Evolutionary conservation across 225 moss, liverwort and hornwort genomes (phyloP).

Genomic region (Takakia lepidozioides): DNA sequence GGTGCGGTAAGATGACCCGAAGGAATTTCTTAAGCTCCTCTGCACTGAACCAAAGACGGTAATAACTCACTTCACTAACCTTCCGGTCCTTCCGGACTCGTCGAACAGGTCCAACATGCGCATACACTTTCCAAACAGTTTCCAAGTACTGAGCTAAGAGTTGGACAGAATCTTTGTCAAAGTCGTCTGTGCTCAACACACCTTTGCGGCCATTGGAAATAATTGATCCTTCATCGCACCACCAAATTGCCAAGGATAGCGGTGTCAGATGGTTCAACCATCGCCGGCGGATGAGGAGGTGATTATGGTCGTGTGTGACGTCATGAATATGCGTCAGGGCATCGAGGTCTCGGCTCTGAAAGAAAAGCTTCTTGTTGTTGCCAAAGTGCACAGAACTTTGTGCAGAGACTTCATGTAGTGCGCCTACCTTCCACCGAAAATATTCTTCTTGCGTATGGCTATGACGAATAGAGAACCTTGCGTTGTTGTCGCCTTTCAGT

Average conservation of each 20-base stretch:
- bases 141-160: conserved; percentile 44
- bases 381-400: conserved; percentile 33
- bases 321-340: conserved; percentile 28
- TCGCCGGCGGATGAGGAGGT: conserved; percentile 37
- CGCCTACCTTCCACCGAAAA: conserved; percentile 42
- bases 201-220: conserved; percentile 30
- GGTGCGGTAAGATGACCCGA: conserved; percentile 32
- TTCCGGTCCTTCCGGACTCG: conserved; percentile 8
- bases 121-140: conserved; percentile 38
- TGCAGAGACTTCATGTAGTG: conserved; percentile 32
- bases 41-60: conserved; percentile 36
- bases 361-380: conserved; percentile 32
- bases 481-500: conserved; percentile 41
- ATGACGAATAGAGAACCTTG: conserved; percentile 38
- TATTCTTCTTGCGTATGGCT: conserved; percentile 36
- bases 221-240: conserved; percentile 45
- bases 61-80: conserved; percentile 12
- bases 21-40: conserved; percentile 54
- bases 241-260: conserved; percentile 46
- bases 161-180: conserved; percentile 30
- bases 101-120: conserved; percentile 30
- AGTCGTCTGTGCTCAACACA: conserved; percentile 34
- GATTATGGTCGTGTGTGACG: conserved; percentile 27
- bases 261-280: conserved; percentile 47
- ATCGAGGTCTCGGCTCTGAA: conserved; percentile 32